Evolutionary conservation across 805 yeast genomes (phyloP).

Genomic region (Kurtzmaniella cleridarum): DNA sequence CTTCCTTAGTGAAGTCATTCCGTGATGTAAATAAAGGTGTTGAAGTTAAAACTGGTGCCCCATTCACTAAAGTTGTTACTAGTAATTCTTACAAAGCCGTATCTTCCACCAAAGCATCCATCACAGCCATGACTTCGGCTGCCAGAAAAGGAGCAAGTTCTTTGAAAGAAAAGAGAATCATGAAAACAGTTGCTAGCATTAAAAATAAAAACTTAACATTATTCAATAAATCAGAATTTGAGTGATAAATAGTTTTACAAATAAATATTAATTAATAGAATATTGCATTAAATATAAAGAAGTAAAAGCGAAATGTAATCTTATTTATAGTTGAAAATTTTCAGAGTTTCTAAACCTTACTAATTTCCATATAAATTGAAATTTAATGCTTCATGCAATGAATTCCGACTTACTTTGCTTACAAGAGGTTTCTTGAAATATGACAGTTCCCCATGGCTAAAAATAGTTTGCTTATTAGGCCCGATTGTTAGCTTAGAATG

Average conservation of each 20-base stretch:
- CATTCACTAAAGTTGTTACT: conserved; percentile 45
- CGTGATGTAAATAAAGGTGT: conserved; percentile 32
- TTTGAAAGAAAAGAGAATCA: conserved; percentile 21
- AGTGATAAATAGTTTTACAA: too few species aligned
- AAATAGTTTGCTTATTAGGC: conserved; percentile 34
- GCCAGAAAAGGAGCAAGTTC: conserved; percentile 18
- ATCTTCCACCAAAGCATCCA: conserved; percentile 51
- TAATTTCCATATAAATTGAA: not conserved
- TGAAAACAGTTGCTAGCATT: conserved; percentile 16
- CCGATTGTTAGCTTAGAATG: conserved; percentile 39
- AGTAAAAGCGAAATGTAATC: not conserved
- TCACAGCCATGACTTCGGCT: conserved; percentile 46
- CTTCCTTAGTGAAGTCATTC: conserved; percentile 46
- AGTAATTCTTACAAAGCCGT: conserved; percentile 51
- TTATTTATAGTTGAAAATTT: conserved; percentile 1
- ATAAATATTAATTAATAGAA: conserved; percentile 3
- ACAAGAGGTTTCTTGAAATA: conserved; percentile 28
- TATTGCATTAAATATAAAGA: too few species aligned
- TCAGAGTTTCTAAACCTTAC: not conserved
- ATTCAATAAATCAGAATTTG: conserved; percentile 10
- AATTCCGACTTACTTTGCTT: conserved; percentile 42
- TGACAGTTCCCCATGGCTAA: conserved; percentile 41
- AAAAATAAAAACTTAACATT: conserved; percentile 14
- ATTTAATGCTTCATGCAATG: conserved; percentile 41
- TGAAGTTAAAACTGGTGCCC: conserved; percentile 34